Base-by-base conservation (phyloP, 257 asterid species). In the Nicotiana tomentosiformis region DNA sequence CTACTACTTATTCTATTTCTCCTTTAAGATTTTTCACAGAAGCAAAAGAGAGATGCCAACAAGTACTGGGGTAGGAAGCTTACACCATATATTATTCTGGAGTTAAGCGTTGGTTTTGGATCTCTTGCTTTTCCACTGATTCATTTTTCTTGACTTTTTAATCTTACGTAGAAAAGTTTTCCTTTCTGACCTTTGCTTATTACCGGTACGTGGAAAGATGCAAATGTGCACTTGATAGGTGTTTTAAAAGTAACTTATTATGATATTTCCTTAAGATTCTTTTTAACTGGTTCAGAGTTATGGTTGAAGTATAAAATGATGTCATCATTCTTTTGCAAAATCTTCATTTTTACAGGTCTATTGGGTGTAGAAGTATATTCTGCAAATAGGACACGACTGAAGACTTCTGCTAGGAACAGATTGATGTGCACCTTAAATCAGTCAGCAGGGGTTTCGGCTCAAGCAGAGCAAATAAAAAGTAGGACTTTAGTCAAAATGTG, bases 401-500 rank as follows among this genome's bases (percentile, higher is more conserved):
- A 53, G 81, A 30, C 39, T 84, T 86, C 84, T 70, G 46, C 14
- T 66, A 87, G 82, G 82, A 76, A 61, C 85, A 81, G 82, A 88
- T 84, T 76, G 70, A 83, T 66, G 66, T 77, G 93, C 77, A 60
- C 66, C 39, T 64, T 84, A 17, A 83, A 87, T 82, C 90, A 84
- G 77, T 62, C 88, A 16, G 58, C 83, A 43, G 79, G 87, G 82
- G 85, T 62, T 70, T 74, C 91, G 58, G 78, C 82, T 85, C 83
- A 66, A 58, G 69, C 77, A 60, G 90, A 82, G 35, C 78, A 55
- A 29, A 85, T 84, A 83, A 86, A 87, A 55, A 86, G 53, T 78
- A 85, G 83, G 83, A 94, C 97, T 72, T 65, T 92, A 60, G 97
- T 96, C 85, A 96, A 96, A 87, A 92, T 96, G 98, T 96, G 97